A percentile compares a stretch with the other conserved stretches of the same genome.
phyloP scores from a whole-genome alignment of 2,329 filamentous ascomycete genomes.

The Chaetomiaceae sp. region DNA sequence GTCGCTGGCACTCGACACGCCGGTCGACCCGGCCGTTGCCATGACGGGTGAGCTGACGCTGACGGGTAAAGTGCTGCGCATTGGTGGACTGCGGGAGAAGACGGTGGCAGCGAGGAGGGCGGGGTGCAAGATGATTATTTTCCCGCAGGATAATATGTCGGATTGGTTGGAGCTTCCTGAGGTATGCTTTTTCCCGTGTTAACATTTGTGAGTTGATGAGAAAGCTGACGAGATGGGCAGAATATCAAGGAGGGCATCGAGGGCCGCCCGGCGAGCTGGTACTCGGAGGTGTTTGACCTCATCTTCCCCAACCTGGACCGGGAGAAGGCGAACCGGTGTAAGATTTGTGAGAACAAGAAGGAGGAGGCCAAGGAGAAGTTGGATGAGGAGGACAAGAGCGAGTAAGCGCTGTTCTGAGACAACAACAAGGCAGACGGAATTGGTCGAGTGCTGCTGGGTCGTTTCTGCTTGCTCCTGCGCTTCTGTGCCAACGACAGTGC shows the following conservation, averaged over 20 bases:
- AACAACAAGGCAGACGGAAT: too few relatives aligned
- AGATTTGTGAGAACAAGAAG: slow-evolving; percentile 52
- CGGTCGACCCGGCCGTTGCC: slow-evolving; percentile 79
- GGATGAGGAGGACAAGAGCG: slow-evolving; percentile 39
- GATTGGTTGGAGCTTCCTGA: slow-evolving; percentile 97
- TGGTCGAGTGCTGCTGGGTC: too few relatives aligned
- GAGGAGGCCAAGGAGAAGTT: slow-evolving; percentile 44
- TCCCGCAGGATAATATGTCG: slow-evolving; percentile 90
- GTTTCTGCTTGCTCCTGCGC: too few relatives aligned
- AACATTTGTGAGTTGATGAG: not conserved
- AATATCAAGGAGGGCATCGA: slow-evolving; percentile 97
- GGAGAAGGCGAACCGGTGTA: slow-evolving; percentile 70
- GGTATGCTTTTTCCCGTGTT: slow-evolving; percentile 52
- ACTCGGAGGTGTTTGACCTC: slow-evolving; percentile 85
- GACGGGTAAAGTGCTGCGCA: slow-evolving; percentile 92
- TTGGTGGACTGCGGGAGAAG: slow-evolving; percentile 93
- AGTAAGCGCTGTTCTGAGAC: too few relatives aligned
- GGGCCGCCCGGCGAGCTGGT: slow-evolving; percentile 89
- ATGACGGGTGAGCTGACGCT: slow-evolving; percentile 98
- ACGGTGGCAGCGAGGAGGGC: slow-evolving; percentile 90
- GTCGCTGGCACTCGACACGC: slow-evolving; percentile 73
- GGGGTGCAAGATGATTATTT: slow-evolving; percentile 88
- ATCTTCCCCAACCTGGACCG: slow-evolving; percentile 80
- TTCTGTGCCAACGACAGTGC: too few relatives aligned
- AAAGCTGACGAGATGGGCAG: slow-evolving; percentile 44